Evolutionary conservation across 139 green algal genomes (phyloP).

Genomic region (Klebsormidium nitens): DNA sequence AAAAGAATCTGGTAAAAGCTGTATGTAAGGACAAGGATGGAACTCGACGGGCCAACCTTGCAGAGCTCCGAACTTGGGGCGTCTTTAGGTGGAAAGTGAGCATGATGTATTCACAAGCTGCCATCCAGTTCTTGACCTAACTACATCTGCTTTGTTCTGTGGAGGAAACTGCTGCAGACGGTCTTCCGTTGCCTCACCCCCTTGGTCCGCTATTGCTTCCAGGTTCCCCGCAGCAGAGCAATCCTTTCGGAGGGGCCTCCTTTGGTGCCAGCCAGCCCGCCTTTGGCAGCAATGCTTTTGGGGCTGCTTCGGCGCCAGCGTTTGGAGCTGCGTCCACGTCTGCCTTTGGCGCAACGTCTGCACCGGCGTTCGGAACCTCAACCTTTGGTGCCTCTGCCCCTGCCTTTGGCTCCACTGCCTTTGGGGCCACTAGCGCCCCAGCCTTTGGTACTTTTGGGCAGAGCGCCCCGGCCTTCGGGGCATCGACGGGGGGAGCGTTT

Average conservation of each 20-base stretch:
- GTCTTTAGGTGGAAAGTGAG: no score
- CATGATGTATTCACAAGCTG: no score
- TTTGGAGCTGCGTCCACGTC: slow-evolving; percentile 5
- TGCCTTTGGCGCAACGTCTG: slow-evolving; percentile 8
- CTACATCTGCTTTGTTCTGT: no score
- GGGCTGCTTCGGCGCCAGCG: slow-evolving; percentile 3
- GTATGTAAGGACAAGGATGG: no score
- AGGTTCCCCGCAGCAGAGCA: neutral
- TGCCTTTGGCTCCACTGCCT: neutral
- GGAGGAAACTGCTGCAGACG: no score
- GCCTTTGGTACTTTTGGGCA: neutral
- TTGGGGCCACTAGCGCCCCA: no score
- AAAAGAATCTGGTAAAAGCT: no score
- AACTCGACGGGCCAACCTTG: no score
- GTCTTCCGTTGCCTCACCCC: no score
- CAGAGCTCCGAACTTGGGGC: no score
- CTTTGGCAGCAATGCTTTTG: slow-evolving; percentile 16
- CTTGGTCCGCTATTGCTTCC: no score
- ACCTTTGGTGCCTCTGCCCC: neutral
- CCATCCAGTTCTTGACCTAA: no score
- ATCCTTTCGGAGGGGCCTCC: slow-evolving; percentile 13
- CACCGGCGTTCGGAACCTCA: neutral
- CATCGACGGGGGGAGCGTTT: neutral
- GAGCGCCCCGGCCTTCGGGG: neutral
- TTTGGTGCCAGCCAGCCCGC: slow-evolving; percentile 23